Base-by-base conservation (phyloP, 176 grass and related monocot species). In the Aegilops umbellulata region DNA sequence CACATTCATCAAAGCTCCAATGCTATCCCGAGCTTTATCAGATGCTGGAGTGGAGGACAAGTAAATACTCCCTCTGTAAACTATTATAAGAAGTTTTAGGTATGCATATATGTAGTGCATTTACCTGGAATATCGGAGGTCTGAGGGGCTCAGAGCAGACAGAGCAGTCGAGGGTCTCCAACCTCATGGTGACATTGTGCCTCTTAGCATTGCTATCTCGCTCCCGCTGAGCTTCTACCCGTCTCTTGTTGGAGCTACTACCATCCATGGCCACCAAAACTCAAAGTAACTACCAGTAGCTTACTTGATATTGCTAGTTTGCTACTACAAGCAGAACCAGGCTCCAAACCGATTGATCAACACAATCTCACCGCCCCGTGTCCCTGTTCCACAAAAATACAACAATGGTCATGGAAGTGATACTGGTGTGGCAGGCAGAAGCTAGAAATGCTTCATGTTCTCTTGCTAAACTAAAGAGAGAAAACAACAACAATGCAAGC, bases 101-200 rank as follows among this genome's bases (percentile, higher is more conserved):
- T 69, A n/a, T 36, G 32, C 4, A 36, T 20, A 20, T 2, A 20
- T 0, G 5, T 6, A 22, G 0, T 70, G 67, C 2, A 69, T 19
- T 70, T 42, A 72, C 69, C 69, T 72, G 69, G 11, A 24, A 72
- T 72, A 72, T 72, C 10, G 68, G 68, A 39, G 68, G 68, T 20
- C n/a, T 71, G 35, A 71, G 68, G 1, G 68, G 10, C 9, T 41
- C 11, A 42, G 22, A 72, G 35, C 35, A 72, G 69, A 72, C 22
- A 8, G 35, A 42, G 69, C 69, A 72, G 2, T 72, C 36, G 4
- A 72, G 69, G 22, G 69, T n/a, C 35, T 42, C 69, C 69, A 72
- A 14, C 10, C 69, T 38, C 35, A 72, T 72, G 20, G 4, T 24
- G 69, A 72, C 69, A 42, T 41, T 72, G 35, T 72, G 69, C 69